A percentile compares a stretch with the other conserved stretches of the same genome.
These are phyloP conservation scores for Vitis hybrid DNA, from an alignment of 177 flowering plant genomes.

Conservation along the genomic window DNA sequence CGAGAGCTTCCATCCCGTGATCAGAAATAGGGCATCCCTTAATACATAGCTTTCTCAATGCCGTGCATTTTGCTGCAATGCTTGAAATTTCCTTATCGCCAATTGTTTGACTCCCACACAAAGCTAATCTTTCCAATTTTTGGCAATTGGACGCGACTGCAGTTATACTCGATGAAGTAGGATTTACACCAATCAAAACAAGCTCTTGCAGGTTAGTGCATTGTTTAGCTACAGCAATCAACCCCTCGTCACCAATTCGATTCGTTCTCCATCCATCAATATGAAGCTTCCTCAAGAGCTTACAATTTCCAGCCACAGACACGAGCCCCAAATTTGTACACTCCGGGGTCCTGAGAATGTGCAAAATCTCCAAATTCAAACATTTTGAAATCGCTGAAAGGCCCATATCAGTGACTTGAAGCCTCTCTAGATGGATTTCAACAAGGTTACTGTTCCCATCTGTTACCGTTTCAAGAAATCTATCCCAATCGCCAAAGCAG, in stretches of 20 bases:
- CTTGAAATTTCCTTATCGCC: slow-evolving; percentile 72
- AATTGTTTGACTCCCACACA: slow-evolving; percentile 75
- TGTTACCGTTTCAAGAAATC: slow-evolving; percentile 43
- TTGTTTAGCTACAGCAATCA: slow-evolving; percentile 57
- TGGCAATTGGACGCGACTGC: slow-evolving; percentile 55
- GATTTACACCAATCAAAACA: slow-evolving; percentile 71
- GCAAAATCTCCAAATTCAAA: slow-evolving; percentile 52
- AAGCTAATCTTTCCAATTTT: slow-evolving; percentile 66
- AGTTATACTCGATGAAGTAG: slow-evolving; percentile 53
- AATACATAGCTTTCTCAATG: slow-evolving; percentile 76
- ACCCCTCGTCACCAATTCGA: slow-evolving; percentile 75
- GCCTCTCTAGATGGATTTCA: slow-evolving; percentile 78
- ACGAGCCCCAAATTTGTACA: slow-evolving; percentile 63
- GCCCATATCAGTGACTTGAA: slow-evolving; percentile 74
- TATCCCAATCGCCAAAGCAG: slow-evolving; percentile 86
- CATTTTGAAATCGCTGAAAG: slow-evolving; percentile 57
- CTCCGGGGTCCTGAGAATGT: slow-evolving; percentile 67
- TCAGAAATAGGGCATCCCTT: slow-evolving; percentile 76
- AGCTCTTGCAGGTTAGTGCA: slow-evolving; percentile 66
- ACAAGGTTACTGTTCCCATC: slow-evolving; percentile 31
- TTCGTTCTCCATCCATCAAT: slow-evolving; percentile 87
- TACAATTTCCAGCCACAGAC: slow-evolving; percentile 55
- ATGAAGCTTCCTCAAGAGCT: slow-evolving; percentile 68
- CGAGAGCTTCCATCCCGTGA: slow-evolving; percentile 65
- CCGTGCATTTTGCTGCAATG: slow-evolving; percentile 62